phyloP scores from a whole-genome alignment of 352 stramenopile species.

The Globisporangium cystogenes region DNA sequence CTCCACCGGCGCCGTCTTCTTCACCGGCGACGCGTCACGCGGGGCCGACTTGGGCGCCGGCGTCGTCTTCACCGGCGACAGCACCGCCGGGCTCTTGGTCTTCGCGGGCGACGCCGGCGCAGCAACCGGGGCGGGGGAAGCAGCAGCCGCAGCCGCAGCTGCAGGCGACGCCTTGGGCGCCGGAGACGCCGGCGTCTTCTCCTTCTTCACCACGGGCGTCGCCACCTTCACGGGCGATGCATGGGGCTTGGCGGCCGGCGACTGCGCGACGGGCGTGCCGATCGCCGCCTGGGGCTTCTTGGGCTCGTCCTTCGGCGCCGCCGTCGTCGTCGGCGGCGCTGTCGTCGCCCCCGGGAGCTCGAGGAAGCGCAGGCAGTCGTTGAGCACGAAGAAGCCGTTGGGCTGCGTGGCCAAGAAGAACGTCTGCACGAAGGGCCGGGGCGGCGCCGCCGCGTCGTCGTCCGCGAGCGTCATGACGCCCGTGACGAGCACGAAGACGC shows the following conservation, averaged over 20 bases:
- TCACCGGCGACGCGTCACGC: conserved; percentile 15
- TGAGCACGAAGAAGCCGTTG: conserved; percentile 87
- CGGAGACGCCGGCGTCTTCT: conserved; percentile 23
- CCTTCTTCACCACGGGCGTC: not conserved
- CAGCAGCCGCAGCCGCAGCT: conserved; percentile 2
- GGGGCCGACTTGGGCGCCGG: conserved; percentile 12
- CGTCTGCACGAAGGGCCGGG: conserved; percentile 83
- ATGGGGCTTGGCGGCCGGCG: conserved; percentile 13
- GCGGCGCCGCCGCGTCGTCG: conserved; percentile 18
- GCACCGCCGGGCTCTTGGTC: conserved; percentile 8
- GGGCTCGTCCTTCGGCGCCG: conserved; percentile 3
- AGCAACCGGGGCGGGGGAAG: conserved; percentile 11
- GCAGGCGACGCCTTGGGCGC: conserved; percentile 16
- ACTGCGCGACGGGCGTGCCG: conserved; percentile 26
- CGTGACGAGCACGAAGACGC: conserved; percentile 82
- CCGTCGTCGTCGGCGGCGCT: not conserved
- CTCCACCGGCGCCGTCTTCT: conserved; percentile 7
- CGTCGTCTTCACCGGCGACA: conserved; percentile 14
- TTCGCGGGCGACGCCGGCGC: conserved; percentile 11
- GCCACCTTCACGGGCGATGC: conserved; percentile 19
- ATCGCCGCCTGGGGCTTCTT: conserved; percentile 30
- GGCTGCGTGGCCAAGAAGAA: conserved; percentile 86
- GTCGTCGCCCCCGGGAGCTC: conserved; percentile 36
- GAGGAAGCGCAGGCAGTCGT: conserved; percentile 84
- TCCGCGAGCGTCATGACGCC: conserved; percentile 77